Evolutionary conservation across 371 early-diverging fungal genomes (phyloP).

Genomic region (Mortierella sp.): DNA sequence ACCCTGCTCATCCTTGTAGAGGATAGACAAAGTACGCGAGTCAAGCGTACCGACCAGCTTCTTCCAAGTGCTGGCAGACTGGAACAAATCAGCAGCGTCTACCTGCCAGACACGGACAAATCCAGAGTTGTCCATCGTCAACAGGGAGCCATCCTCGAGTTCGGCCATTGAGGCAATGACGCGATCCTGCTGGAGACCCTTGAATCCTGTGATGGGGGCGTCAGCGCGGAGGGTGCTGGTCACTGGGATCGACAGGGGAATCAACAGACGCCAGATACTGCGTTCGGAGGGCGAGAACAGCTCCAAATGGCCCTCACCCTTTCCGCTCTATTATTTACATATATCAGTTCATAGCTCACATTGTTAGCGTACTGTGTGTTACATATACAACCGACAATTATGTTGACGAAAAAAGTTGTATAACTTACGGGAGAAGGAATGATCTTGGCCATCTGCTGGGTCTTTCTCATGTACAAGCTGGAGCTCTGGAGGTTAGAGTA

Average conservation of each 20-base stretch:
- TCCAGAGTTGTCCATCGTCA: conserved; percentile 78
- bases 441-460: conserved; percentile 73
- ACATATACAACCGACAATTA: background rate
- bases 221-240: conserved; percentile 55
- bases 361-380: background rate
- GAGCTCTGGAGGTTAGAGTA: conserved; percentile 66
- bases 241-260: conserved; percentile 72
- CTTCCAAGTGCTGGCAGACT: conserved; percentile 80
- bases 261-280: conserved; percentile 71
- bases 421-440: conserved; percentile 60
- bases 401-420: background rate
- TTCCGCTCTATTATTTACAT: conserved; percentile 63
- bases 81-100: conserved; percentile 65
- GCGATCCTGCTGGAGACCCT: conserved; percentile 66
- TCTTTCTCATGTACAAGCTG: conserved; percentile 61
- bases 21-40: conserved; percentile 70
- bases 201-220: conserved; percentile 61
- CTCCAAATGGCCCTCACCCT: conserved; percentile 74
- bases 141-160: conserved; percentile 72
- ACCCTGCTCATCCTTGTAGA: conserved; percentile 73
- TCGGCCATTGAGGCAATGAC: conserved; percentile 73
- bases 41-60: conserved; percentile 80
- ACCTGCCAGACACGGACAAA: conserved; percentile 81
- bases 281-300: conserved; percentile 68
- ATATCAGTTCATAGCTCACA: background rate